Evolutionary conservation across 176 grass and related monocot species (phyloP), one percentile per base, ranked within the genome.

Genomic region (Oryza glaberrima): DNA sequence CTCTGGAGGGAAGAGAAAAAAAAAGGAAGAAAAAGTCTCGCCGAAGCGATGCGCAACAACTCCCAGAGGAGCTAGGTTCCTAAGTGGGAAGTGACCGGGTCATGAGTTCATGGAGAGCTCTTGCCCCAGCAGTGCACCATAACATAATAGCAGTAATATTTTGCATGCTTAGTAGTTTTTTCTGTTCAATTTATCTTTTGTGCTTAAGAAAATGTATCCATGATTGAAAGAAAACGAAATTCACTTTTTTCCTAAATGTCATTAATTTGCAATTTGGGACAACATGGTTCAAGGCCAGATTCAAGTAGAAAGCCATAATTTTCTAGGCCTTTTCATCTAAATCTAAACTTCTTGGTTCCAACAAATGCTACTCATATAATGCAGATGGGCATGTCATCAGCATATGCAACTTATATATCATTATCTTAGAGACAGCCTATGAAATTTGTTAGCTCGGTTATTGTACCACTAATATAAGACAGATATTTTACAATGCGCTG

Each of bases 381-480:
- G 48, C 34, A 51, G 26, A 70, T 38, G n/a, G 19, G 49, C 7
- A n/a, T 28, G 36, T 51, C 20, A 9, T 10, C 67, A 30, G 51
- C 41, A 65, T 5, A 86, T 86, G 25, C 38, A 72, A 73, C 8
- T 49, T 28, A 35, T 77, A 16, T 54, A 72, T 9, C 47, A 20
- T 67, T 51, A 49, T 13, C 34, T 41, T 23, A 79, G 17, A 35
- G 22, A 80, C 41, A 45, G 7, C 9, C n/a, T 67, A 41, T 14
- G 8, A 32, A 66, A 22, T 51, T 38, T 60, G 30, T 19, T 48
- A 63, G 28, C 11, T 52, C 54, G 0, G 0, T 3, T 61, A 61
- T 9, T n/a, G 6, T 9, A 60, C 51, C 20, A 9, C 56, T 54
- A 60, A 15, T 6, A 54, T 17, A 54, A 5, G 4, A 3, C 58